Conservation (phyloP, 2,329 filamentous ascomycete species). For the Ophiostoma triangulosporum region DNA sequence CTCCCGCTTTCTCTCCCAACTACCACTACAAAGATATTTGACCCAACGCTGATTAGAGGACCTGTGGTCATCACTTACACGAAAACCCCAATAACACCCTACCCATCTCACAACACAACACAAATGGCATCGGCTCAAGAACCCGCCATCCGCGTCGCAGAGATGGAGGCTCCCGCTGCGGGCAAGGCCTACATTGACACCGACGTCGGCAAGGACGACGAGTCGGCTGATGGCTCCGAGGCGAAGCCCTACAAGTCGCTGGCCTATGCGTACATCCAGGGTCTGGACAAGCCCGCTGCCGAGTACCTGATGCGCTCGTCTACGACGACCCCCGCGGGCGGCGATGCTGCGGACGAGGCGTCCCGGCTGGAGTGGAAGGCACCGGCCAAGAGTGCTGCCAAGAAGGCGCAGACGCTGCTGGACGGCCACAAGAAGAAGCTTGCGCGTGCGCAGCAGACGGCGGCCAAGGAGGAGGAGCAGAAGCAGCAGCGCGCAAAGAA, state of each 20-base stretch:
- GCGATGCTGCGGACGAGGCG: slow-evolving; percentile 50
- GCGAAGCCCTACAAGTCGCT: slow-evolving; percentile 70
- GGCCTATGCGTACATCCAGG: slow-evolving; percentile 61
- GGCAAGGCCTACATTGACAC: slow-evolving; percentile 63
- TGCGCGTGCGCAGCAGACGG: slow-evolving; percentile 60
- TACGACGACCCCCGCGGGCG: slow-evolving; percentile 43
- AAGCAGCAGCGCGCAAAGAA: slow-evolving; percentile 53
- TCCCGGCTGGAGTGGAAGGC: slow-evolving; percentile 63
- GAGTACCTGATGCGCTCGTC: slow-evolving; percentile 59
- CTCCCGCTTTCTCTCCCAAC: neutral
- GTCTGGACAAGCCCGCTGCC: slow-evolving; percentile 41
- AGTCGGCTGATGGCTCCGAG: slow-evolving; percentile 53
- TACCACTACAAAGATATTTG: neutral
- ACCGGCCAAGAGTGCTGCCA: slow-evolving; percentile 68
- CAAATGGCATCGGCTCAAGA: slow-evolving; percentile 25
- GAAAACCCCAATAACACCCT: neutral
- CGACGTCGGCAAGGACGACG: slow-evolving; percentile 60
- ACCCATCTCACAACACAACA: slow-evolving; percentile 1
- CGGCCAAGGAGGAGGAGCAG: slow-evolving; percentile 58
- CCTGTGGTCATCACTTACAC: neutral
- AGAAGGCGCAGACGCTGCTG: slow-evolving; percentile 66
- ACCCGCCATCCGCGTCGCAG: slow-evolving; percentile 35
- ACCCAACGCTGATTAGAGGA: neutral
- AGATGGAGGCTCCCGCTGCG: slow-evolving; percentile 16
- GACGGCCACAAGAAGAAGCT: slow-evolving; percentile 76